Evolutionary conservation across 306 rosid genomes (phyloP).

Genomic region (Rosa persica): DNA sequence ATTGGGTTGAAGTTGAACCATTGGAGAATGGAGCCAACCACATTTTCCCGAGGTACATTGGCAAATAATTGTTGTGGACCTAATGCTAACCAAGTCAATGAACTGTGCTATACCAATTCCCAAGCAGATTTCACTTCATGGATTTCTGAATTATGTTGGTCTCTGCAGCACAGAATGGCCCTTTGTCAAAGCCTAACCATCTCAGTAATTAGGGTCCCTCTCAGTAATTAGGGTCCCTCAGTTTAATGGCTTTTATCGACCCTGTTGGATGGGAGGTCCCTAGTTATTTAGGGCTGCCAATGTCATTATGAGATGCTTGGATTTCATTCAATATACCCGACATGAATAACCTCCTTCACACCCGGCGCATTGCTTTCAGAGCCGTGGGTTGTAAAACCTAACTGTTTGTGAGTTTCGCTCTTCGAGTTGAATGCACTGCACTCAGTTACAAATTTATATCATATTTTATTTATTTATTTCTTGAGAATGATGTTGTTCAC

Average conservation of each 20-base stretch:
- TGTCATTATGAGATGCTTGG: not conserved
- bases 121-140: not conserved
- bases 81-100: not conserved
- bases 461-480: too few relatives aligned
- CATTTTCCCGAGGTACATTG: not conserved
- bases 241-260: slow-evolving; percentile 22
- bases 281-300: not conserved
- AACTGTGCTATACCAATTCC: not conserved
- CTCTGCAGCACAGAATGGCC: slow-evolving; percentile 11
- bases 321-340: not conserved
- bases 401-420: not conserved
- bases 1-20: not conserved
- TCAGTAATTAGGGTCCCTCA: slow-evolving; percentile 15
- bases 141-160: not conserved
- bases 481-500: not conserved
- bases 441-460: too few relatives aligned
- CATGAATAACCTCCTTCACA: not conserved
- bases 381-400: not conserved
- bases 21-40: not conserved
- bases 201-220: slow-evolving; percentile 18
- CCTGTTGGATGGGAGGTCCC: slow-evolving; percentile 22
- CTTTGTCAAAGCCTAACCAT: slow-evolving; percentile 10
- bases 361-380: not conserved
- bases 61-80: slow-evolving; percentile 1
- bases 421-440: not conserved